Percentiles rank a stretch among this genome's conserved stretches.
Evolutionary conservation across 768 basidiomycete genomes (phyloP).

Genomic region (Amanita pseudoporphyria): DNA sequence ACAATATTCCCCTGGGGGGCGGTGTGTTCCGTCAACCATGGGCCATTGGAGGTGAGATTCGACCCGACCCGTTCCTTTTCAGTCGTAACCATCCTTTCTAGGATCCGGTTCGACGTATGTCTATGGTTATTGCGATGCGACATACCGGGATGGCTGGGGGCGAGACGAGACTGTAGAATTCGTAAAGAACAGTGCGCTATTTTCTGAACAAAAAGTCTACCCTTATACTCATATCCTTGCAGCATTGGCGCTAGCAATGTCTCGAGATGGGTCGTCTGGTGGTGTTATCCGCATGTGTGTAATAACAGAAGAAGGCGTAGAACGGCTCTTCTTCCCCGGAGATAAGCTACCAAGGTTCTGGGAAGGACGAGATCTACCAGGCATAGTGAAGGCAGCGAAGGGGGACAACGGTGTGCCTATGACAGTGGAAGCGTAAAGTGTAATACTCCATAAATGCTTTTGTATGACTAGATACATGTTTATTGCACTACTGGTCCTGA

Average conservation of each 20-base stretch:
- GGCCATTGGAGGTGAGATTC: slow-evolving; percentile 84
- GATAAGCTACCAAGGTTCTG: slow-evolving; percentile 84
- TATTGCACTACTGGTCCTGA: neutral
- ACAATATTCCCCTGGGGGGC: slow-evolving; percentile 95
- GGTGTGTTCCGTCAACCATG: slow-evolving; percentile 96
- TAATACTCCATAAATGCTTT: slow-evolving; percentile 6
- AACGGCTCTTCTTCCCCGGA: slow-evolving; percentile 88
- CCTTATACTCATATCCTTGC: slow-evolving; percentile 5
- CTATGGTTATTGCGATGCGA: slow-evolving; percentile 99
- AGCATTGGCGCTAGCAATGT: slow-evolving; percentile 95
- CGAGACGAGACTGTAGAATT: slow-evolving; percentile 87
- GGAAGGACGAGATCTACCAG: slow-evolving; percentile 73
- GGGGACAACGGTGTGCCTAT: slow-evolving; percentile 34
- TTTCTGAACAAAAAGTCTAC: neutral
- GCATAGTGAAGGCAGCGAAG: slow-evolving; percentile 22
- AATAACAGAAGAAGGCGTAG: slow-evolving; percentile 87
- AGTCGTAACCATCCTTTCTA: slow-evolving; percentile 18
- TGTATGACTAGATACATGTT: slow-evolving; percentile 8
- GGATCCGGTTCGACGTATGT: slow-evolving; percentile 97
- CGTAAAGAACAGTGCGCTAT: slow-evolving; percentile 81
- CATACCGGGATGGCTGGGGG: slow-evolving; percentile 87
- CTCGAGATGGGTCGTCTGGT: slow-evolving; percentile 95
- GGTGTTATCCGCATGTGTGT: slow-evolving; percentile 97
- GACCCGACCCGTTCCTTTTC: neutral
- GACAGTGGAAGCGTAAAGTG: slow-evolving; percentile 34